Evolutionary conservation across 2,329 filamentous ascomycete species (phyloP), one percentile per base, ranked within the genome.

Genomic region (Pseudocercospora pini-densiflorae): DNA sequence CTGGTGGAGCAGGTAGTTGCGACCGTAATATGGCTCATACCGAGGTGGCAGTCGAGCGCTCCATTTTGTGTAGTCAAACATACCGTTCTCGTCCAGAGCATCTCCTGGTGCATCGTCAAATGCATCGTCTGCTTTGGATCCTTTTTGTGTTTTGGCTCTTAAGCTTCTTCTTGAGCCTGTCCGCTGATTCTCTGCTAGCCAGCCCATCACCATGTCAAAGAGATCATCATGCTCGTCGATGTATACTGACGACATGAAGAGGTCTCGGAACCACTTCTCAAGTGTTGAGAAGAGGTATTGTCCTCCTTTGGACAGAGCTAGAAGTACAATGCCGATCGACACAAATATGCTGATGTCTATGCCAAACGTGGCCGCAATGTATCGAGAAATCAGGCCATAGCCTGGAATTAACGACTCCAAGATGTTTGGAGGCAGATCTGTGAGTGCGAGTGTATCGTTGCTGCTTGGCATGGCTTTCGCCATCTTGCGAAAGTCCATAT

Each of bases 361-460:
- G 7, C 83, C 82, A 24, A 83, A 76, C 2, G 77, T 67, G 3
- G 80, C 75, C 7, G 77, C 74, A 27, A 83, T 74, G 64, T 82
- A 79, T 31, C 79, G 77, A 1, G 82, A 83, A 36, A 85, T 77
- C 49, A 83, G 68, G 45, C 81, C 78, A 73, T 85, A 85, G 16
- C 84, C 84, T 8, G 84, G 83, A 40, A 85, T 79, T n/a, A 85
- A 72, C 1, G 81, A 76, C 57, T 85, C 83, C n/a, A 86, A 77
- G 19, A 85, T 76, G 16, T 79, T 81, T 21, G 79, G 78, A 0
- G 83, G 80, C 9, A 85, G 75, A 51, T 81, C 78, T 8, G 74
- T 75, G 63, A 75, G 59, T 12, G 61, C 64, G 1, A 67, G 51
- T 1, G 67, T 63, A 6, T 71, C 63, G n/a, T 69, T 60, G 45